These are phyloP conservation scores for Mallotus nudiflorus DNA, from an alignment of 345 rosid species.

Conservation along the genomic window DNA sequence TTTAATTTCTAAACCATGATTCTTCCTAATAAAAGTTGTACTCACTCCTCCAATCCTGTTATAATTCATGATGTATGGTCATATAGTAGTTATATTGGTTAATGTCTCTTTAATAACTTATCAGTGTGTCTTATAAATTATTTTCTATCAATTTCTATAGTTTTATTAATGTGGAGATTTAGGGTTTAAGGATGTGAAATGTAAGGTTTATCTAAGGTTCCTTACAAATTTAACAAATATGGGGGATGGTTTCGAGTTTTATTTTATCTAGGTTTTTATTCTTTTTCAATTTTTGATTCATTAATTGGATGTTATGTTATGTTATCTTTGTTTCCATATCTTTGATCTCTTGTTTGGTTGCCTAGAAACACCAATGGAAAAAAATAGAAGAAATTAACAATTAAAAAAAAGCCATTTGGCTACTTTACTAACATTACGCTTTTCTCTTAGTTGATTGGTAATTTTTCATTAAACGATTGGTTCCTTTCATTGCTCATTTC, in stretches of 20 bases:
- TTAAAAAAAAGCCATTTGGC: no score
- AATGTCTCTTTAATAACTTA: slow-evolving; percentile 7
- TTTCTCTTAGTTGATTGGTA: no score
- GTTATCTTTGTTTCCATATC: neutral
- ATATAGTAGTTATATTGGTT: no score
- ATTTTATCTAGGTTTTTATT: neutral
- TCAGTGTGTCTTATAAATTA: slow-evolving; percentile 15
- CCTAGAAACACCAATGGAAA: neutral
- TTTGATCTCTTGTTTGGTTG: neutral
- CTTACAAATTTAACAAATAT: neutral
- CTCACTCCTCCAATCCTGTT: no score
- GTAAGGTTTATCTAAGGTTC: neutral
- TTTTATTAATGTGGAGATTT: neutral
- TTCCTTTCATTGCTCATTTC: no score
- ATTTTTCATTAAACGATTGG: no score
- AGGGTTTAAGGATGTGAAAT: neutral
- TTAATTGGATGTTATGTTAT: neutral
- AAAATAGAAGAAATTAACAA: no score
- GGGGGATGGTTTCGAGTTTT: neutral
- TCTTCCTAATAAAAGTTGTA: no score
- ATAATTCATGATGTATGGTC: no score
- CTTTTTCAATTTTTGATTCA: neutral
- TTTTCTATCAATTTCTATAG: neutral
- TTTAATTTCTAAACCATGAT: no score
- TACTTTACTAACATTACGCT: no score